Base-by-base conservation (phyloP, 2,329 filamentous ascomycete genomes). In the Metarhizium guizhouense region DNA sequence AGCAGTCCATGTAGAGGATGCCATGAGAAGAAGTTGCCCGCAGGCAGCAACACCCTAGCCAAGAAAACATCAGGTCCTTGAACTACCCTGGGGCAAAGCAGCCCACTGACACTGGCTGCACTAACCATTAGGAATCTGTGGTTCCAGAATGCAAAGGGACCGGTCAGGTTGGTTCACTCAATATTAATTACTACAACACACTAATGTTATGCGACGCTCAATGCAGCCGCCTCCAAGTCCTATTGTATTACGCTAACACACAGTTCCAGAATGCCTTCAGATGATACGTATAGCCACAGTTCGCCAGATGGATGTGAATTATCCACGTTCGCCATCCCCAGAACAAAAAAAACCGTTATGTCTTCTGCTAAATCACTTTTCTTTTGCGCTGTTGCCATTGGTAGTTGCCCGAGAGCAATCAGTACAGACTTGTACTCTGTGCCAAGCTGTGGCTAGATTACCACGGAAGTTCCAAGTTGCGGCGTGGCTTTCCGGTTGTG, bases 401-500 rank as follows among this genome's bases (percentile, higher is more conserved):
- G 53, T 30, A 8, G 47, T 38, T 4, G 58, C 54, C 14, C 52
- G 57, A 1, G 63, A 57, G 53, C 69, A 69, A 43, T 72, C 70
- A 11, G 68, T 63, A 36, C 66, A 72, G 3, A 75, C 62, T 50
- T 64, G 68, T 3, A 86, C 72, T 2, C 82, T 76, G 64, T 87
- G 83, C 84, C 84, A 87, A 1, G 82, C 83, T n/a, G 81, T 85
- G 2, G 82, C 82, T 54, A 86, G 71, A 65, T 86, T 86, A 0
- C 84, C 84, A 2, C 83, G 74, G 40, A 84, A 71, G 58, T 87
- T 87, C 69, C 82, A 87, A 34, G 82, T 84, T 38, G 76, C 76
- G 43, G 73, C 73, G 59, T 84, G 80, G 43, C 70, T 77, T 64
- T 85, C 80, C 0, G 84, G 84, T 67, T 87, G 84, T 0, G 81